A percentile compares a stretch with the other conserved stretches of the same genome.
Conservation (phyloP, 202 grass and related monocot genomes). For the Elaeis oleifera region DNA sequence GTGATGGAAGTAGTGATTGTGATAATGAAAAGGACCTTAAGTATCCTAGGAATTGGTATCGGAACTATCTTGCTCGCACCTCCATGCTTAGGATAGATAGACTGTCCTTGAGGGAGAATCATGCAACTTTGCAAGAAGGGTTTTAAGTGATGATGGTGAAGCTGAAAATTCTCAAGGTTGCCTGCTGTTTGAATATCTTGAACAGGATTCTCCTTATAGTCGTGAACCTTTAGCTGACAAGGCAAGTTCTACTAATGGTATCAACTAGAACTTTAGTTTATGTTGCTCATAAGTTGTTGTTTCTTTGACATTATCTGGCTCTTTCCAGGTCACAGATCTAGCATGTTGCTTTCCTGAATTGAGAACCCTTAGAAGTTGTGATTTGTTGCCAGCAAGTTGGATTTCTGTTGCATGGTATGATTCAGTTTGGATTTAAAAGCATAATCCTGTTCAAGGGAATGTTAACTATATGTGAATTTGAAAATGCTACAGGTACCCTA, state of each 20-base stretch:
- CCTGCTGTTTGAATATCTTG: constrained; percentile 40
- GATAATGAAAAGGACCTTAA: constrained; percentile 20
- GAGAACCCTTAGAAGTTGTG: constrained; percentile 32
- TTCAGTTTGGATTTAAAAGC: neutral
- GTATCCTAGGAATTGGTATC: neutral
- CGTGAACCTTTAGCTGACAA: constrained; percentile 49
- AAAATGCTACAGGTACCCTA: constrained; percentile 41
- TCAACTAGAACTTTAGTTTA: too few species aligned
- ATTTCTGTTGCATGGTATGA: constrained; percentile 44
- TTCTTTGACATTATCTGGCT: constrained; percentile 4
- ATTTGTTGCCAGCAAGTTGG: constrained; percentile 42
- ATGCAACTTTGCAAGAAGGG: constrained; percentile 13
- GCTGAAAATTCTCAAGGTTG: constrained; percentile 17
- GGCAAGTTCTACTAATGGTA: constrained; percentile 17
- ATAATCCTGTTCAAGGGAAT: neutral
- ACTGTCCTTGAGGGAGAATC: neutral
- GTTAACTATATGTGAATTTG: neutral
- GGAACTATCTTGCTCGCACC: neutral
- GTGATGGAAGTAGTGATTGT: constrained; percentile 37
- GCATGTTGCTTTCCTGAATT: constrained; percentile 34
- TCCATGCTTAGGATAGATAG: neutral
- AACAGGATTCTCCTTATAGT: constrained; percentile 31
- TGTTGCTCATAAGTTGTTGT: too few species aligned
- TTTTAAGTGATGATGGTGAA: constrained; percentile 42
- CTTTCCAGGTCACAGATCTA: constrained; percentile 37